phyloP scores from a whole-genome alignment of 2,329 filamentous ascomycete species.

The Fusarium nygamai region DNA sequence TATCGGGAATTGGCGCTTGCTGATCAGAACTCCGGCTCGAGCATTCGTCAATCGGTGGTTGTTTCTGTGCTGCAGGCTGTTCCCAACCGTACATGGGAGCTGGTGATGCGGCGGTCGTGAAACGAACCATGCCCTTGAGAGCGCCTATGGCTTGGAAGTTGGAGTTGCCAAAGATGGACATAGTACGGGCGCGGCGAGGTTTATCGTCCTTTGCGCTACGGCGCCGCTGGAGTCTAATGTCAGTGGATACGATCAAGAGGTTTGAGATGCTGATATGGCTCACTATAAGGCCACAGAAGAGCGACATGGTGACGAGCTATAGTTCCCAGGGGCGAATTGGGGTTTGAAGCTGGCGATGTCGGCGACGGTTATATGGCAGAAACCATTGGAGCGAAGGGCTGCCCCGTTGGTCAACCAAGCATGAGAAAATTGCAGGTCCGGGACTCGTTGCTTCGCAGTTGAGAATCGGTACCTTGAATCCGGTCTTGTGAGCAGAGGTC shows the following conservation, averaged over 20 bases:
- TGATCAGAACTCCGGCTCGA: constrained; percentile 40
- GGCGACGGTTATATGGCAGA: constrained; percentile 23
- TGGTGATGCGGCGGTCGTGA: constrained; percentile 46
- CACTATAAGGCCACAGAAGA: constrained; percentile 39
- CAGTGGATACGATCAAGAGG: neutral
- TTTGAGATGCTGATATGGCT: neutral
- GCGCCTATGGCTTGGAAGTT: constrained; percentile 44
- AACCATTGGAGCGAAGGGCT: constrained; percentile 36
- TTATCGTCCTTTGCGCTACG: constrained; percentile 24
- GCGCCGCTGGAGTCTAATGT: constrained; percentile 24
- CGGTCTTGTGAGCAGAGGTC: neutral
- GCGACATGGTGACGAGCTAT: constrained; percentile 26
- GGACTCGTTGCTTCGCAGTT: neutral
- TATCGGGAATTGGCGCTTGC: constrained; percentile 36
- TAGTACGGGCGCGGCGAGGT: constrained; percentile 48
- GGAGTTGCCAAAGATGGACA: constrained; percentile 53
- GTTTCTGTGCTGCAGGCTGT: constrained; percentile 30
- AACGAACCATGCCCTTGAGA: constrained; percentile 49
- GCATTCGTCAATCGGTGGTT: constrained; percentile 33
- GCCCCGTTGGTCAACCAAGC: constrained; percentile 9
- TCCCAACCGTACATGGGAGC: constrained; percentile 39
- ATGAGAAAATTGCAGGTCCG: neutral
- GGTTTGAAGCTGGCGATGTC: constrained; percentile 32
- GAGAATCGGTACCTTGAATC: neutral
- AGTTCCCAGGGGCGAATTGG: constrained; percentile 8